A percentile compares a stretch with the other conserved stretches of the same genome.
These are phyloP conservation scores for Hsuehochloa calcarea DNA, from an alignment of 176 grass and related monocot genomes.

Conservation along the genomic window DNA sequence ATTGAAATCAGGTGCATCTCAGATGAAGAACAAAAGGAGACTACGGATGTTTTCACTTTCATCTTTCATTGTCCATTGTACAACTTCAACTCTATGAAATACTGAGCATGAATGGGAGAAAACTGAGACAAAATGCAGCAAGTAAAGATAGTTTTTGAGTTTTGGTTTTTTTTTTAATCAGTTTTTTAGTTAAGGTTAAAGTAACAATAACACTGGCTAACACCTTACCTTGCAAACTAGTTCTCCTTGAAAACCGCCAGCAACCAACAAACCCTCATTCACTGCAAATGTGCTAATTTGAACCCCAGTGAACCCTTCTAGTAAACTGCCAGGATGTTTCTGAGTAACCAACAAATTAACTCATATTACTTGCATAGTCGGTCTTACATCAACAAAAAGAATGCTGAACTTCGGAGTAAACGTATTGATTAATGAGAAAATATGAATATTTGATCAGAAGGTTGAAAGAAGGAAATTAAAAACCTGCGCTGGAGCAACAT, in stretches of 20 bases:
- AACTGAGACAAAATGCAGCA: neutral
- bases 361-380: neutral
- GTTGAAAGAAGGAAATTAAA: neutral
- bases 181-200: neutral
- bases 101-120: neutral
- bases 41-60: slow-evolving; percentile 4
- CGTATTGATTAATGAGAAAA: slow-evolving; percentile 1
- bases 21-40: slow-evolving; percentile 4
- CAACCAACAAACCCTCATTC: slow-evolving; percentile 74
- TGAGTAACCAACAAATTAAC: slow-evolving; percentile 41
- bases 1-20: neutral
- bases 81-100: neutral
- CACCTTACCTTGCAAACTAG: slow-evolving; percentile 75
- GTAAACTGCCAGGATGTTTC: slow-evolving; percentile 71
- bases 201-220: neutral
- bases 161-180: too few species aligned
- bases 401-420: neutral
- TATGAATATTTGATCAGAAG: slow-evolving; percentile 4
- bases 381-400: slow-evolving; percentile 6
- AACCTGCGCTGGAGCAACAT: slow-evolving; percentile 82
- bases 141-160: neutral
- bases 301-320: slow-evolving; percentile 77
- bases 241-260: slow-evolving; percentile 95
- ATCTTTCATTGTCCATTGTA: neutral
- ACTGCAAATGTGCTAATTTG: slow-evolving; percentile 93